phyloP scores from a whole-genome alignment of 1,284 basidiomycete species.

The Puccinia polysora region DNA sequence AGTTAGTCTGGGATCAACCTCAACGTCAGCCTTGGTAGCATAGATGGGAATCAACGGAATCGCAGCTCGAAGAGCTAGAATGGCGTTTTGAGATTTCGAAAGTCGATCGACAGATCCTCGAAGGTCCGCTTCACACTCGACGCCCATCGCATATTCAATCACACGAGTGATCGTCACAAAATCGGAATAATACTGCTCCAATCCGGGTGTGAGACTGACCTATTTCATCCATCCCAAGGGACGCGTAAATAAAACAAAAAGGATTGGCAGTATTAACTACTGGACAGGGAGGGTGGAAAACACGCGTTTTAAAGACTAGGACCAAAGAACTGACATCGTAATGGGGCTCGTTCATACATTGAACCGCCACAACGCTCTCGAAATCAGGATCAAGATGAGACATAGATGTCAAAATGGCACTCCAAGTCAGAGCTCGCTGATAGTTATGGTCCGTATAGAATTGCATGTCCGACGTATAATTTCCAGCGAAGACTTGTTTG shows the following conservation, averaged over 20 bases:
- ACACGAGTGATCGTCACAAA: conserved; percentile 66
- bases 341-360: conserved; percentile 67
- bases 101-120: conserved; percentile 4
- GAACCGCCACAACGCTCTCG: conserved; percentile 63
- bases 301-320: too few relatives aligned
- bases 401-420: conserved; percentile 68
- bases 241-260: too few relatives aligned
- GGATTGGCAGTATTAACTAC: too few relatives aligned
- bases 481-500: conserved; percentile 64
- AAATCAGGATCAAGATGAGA: conserved; percentile 67
- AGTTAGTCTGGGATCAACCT: not conserved
- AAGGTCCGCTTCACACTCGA: conserved; percentile 50
- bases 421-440: conserved; percentile 68
- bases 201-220: conserved; percentile 33
- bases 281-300: not conserved
- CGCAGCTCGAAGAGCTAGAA: conserved; percentile 20
- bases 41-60: conserved; percentile 31
- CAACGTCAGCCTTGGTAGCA: conserved; percentile 29
- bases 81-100: conserved; percentile 9
- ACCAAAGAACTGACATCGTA: conserved; percentile 53
- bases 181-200: conserved; percentile 62
- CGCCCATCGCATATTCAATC: conserved; percentile 63
- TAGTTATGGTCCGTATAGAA: conserved; percentile 72
- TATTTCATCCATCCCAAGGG: conserved; percentile 9
- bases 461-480: conserved; percentile 62